Conservation (phyloP, 257 asterid genomes). For the Fraxinus cuspidata region DNA sequence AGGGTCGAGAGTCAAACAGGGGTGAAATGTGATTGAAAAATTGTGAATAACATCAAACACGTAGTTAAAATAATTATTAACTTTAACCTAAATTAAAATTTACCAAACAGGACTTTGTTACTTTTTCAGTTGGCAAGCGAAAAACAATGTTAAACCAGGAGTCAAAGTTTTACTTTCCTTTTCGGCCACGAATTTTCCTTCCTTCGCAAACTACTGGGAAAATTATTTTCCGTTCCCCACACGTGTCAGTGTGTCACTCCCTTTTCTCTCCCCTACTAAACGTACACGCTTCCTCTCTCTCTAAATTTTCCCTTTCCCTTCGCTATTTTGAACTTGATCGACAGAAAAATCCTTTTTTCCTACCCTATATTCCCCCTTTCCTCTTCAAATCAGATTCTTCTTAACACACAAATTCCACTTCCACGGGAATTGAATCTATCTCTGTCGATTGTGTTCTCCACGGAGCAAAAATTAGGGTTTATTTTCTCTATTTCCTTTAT, state of each 20-base stretch:
- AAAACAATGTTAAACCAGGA: too few relatives aligned
- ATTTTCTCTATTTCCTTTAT: background rate
- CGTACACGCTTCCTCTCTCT: too few relatives aligned
- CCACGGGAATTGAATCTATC: conserved; percentile 25
- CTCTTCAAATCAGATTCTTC: conserved; percentile 16
- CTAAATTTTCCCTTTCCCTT: too few relatives aligned
- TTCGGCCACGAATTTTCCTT: conserved; percentile 36
- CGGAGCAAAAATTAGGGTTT: conserved; percentile 32
- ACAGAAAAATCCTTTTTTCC: conserved; percentile 2
- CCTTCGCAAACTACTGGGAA: conserved; percentile 31
- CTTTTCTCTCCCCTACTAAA: too few relatives aligned
- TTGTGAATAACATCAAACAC: too few relatives aligned
- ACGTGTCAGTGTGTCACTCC: conserved; percentile 34
- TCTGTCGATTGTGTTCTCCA: conserved; percentile 32
- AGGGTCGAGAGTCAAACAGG: too few relatives aligned
- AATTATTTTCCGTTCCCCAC: conserved; percentile 37
- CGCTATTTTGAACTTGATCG: conserved; percentile 21
- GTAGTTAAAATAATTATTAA: too few relatives aligned
- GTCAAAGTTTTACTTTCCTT: conserved; percentile 10
- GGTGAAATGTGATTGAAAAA: too few relatives aligned
- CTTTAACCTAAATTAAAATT: too few relatives aligned
- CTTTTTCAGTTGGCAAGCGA: too few relatives aligned
- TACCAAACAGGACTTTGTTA: too few relatives aligned
- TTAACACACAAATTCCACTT: background rate
- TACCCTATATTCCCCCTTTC: background rate